phyloP scores from a whole-genome alignment of 306 rosid genomes.

The Quercus aquifolioides region DNA sequence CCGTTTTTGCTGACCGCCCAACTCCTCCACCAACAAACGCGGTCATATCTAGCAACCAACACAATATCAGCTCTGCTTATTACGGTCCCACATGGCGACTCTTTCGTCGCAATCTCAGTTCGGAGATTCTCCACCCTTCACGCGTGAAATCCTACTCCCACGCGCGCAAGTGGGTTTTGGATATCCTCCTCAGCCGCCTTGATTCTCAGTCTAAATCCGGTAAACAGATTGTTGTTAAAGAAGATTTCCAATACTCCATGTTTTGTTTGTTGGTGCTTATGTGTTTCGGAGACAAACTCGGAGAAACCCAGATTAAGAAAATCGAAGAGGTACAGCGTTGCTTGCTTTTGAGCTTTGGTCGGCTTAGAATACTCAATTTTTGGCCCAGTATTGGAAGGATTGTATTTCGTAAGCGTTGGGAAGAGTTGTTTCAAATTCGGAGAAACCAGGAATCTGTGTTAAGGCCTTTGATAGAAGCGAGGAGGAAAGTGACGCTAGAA shows the following conservation, averaged over 20 bases:
- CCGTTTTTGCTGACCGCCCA: not conserved
- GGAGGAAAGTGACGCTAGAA: not conserved
- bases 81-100: too few species aligned
- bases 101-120: too few species aligned
- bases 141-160: too few species aligned
- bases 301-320: not conserved
- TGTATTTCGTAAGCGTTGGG: not conserved
- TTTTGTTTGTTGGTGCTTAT: not conserved
- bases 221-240: too few species aligned
- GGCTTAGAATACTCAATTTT: not conserved
- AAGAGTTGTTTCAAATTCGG: not conserved
- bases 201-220: too few species aligned
- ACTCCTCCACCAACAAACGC: not conserved
- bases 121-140: too few species aligned
- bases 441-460: not conserved
- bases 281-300: slow-evolving; percentile 2
- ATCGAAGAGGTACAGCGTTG: not conserved
- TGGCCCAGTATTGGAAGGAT: not conserved
- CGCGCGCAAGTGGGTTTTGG: too few species aligned
- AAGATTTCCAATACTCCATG: not conserved
- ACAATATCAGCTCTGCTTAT: too few species aligned
- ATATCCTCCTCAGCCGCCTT: too few species aligned
- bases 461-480: not conserved
- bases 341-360: not conserved
- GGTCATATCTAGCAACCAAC: not conserved